phyloP scores from a whole-genome alignment of 257 asterid genomes.

The Sherardia arvensis region DNA sequence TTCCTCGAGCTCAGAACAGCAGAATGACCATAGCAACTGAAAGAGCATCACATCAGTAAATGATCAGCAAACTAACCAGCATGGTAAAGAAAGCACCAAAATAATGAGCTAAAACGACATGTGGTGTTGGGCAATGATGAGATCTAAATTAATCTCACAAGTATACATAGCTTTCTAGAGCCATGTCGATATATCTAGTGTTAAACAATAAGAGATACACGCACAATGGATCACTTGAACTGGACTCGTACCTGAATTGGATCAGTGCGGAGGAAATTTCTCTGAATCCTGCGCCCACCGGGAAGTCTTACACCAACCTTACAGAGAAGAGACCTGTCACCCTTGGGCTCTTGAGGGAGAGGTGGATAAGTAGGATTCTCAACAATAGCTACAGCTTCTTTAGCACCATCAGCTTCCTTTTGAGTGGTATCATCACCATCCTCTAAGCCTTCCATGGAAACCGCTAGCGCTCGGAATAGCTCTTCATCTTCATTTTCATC shows the following conservation, averaged over 20 bases:
- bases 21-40: constrained; percentile 88
- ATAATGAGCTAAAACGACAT: not conserved
- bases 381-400: constrained; percentile 22
- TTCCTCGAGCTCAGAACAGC: constrained; percentile 62
- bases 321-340: constrained; percentile 62
- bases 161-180: not conserved
- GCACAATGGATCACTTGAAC: not conserved
- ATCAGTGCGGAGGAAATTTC: constrained; percentile 77
- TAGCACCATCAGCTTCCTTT: constrained; percentile 32
- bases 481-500: constrained; percentile 57
- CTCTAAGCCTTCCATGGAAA: constrained; percentile 61
- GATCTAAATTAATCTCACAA: no score
- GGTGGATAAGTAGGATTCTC: constrained; percentile 60
- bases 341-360: constrained; percentile 84
- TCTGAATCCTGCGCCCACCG: constrained; percentile 86
- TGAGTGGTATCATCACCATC: constrained; percentile 23
- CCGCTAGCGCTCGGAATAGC: constrained; percentile 66
- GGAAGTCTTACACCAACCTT: constrained; percentile 93
- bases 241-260: constrained; percentile 59
- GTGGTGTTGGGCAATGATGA: not conserved
- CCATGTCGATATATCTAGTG: not conserved
- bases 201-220: not conserved
- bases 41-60: not conserved
- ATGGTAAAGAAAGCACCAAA: not conserved
- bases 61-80: not conserved